Evolutionary conservation across 1,284 basidiomycete species (phyloP).

Genomic region (Heterobasidion annosum): DNA sequence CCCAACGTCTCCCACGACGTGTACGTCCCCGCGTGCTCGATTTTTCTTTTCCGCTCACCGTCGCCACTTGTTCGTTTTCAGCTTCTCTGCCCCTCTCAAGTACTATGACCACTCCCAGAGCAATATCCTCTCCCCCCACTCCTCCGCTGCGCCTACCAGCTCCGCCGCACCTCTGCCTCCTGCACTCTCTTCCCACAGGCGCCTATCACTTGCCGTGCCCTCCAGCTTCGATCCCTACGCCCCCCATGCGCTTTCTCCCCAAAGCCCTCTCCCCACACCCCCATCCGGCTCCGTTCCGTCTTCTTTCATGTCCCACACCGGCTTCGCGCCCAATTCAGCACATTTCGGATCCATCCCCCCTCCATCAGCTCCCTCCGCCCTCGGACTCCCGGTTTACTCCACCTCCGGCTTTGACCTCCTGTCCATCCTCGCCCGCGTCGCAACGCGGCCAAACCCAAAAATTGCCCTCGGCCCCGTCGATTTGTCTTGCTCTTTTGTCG

Average conservation of each 20-base stretch:
- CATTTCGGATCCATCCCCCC: slow-evolving; percentile 30
- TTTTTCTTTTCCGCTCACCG: neutral
- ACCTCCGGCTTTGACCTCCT: slow-evolving; percentile 87
- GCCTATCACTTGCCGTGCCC: too few relatives aligned
- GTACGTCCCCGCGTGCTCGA: neutral
- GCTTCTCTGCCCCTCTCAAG: neutral
- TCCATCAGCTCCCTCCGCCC: slow-evolving; percentile 17
- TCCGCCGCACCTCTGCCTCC: too few relatives aligned
- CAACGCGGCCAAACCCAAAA: slow-evolving; percentile 64
- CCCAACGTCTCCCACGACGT: neutral
- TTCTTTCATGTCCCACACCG: neutral
- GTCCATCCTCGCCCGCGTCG: slow-evolving; percentile 73
- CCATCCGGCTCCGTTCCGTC: neutral
- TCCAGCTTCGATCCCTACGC: too few relatives aligned
- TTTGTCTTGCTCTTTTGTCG: slow-evolving; percentile 82
- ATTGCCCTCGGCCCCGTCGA: slow-evolving; percentile 87
- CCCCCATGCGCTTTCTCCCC: too few relatives aligned
- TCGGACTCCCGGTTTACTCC: slow-evolving; percentile 64
- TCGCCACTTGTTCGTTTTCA: neutral
- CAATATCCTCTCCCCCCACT: too few relatives aligned
- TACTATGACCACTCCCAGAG: too few relatives aligned
- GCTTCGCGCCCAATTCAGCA: slow-evolving; percentile 14
- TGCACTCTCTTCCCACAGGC: too few relatives aligned
- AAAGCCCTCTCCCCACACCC: neutral
- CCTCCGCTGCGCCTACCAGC: too few relatives aligned